Conservation (phyloP, 805 yeast species). For the Torulaspora gathmanii region DNA sequence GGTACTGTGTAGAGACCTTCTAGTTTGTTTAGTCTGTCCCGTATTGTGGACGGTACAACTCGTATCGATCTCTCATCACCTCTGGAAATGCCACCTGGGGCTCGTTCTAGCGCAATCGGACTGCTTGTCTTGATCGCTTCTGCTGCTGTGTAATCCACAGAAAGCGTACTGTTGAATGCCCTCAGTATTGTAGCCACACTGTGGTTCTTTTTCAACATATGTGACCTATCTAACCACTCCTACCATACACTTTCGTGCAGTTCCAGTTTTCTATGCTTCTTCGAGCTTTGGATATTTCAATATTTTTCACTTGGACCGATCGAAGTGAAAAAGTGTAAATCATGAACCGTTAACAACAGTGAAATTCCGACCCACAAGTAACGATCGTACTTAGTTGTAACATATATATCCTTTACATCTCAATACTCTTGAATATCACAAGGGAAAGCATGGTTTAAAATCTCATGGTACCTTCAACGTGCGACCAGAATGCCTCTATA, state of each 20-base stretch:
- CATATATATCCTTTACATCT: neutral
- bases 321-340: neutral
- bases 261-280: neutral
- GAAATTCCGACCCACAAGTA: too few species aligned
- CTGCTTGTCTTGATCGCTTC: slow-evolving; percentile 3
- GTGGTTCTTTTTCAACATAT: slow-evolving; percentile 10
- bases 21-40: slow-evolving; percentile 1
- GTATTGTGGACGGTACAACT: neutral
- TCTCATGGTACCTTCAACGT: slow-evolving; percentile 43
- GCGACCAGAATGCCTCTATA: slow-evolving; percentile 47
- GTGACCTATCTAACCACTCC: neutral
- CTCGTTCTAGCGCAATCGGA: neutral
- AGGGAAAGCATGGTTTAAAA: slow-evolving; percentile 27
- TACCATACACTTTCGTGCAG: neutral
- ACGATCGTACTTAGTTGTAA: too few species aligned
- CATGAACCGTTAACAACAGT: too few species aligned
- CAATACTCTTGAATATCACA: neutral
- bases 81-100: neutral
- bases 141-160: slow-evolving; percentile 9
- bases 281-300: neutral
- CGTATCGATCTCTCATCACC: neutral
- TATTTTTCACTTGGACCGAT: neutral
- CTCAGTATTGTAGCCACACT: slow-evolving; percentile 7
- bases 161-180: slow-evolving; percentile 14
- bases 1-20: neutral